Base-by-base conservation (phyloP, 2,329 filamentous ascomycete genomes). In the Aspergillus tanneri region DNA sequence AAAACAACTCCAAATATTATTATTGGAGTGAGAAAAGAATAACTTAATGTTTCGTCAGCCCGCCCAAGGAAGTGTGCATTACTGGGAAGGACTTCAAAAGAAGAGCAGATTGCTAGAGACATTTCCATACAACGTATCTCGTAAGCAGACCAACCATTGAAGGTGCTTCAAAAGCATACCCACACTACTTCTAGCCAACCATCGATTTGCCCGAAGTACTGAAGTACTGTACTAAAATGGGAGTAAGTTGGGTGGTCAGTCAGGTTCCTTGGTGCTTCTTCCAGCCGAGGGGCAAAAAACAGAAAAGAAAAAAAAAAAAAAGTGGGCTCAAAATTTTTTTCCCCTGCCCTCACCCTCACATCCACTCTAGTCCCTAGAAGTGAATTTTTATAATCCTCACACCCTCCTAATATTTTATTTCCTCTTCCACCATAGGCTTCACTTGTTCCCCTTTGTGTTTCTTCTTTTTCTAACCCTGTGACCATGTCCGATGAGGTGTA, bases 401-500 rank as follows among this genome's bases (percentile, higher is more conserved):
- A 19, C 37, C 40, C 39, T 43, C 40, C 41, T 19, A 56, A 52
- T 47, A 50, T 55, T 48, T 24, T 49, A 42, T 47, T 40, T 38
- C 30, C 37, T 47, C 47, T 48, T 24, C 43, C 40, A n/a, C n/a
- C 47, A 43, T 39, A 27, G 32, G 44, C 46, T 46, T 49, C 23
- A 44, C 36, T 48, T 45, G 49, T 43, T 43, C 43, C 47, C 32
- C 50, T 30, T 42, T 43, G 22, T 38, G 45, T 46, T 43, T 40
- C 48, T 45, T 38, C 38, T 46, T 64, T 68, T 54, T 58, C 52
- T 44, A 25, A 37, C 19, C 53, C 40, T 50, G 32, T 49, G 43
- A 64, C 54, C 73, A 96, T 96, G 92, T 86, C 89, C 75, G 90
- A 96, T 77, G 92, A 96, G 86, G 86, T 95, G 69, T 99, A 97